Conservation (phyloP, 805 yeast species). For the Candida tammaniensis region DNA sequence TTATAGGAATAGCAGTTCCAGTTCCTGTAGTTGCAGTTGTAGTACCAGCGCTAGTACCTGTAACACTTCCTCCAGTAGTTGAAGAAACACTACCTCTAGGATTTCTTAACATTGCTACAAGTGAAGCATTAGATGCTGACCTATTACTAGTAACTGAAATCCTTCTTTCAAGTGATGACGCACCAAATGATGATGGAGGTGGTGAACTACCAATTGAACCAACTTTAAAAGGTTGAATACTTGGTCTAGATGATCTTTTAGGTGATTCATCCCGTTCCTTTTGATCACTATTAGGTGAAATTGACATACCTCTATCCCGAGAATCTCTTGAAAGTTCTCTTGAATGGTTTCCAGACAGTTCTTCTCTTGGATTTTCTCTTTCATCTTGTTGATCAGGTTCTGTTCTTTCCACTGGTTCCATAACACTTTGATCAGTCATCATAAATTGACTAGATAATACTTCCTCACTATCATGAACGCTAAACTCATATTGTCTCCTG, state of each 20-base stretch:
- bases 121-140: slow-evolving; percentile 51
- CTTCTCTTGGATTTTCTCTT: too few species aligned
- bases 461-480: slow-evolving; percentile 64
- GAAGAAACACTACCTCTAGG: slow-evolving; percentile 47
- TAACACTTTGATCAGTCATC: slow-evolving; percentile 31
- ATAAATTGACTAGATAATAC: slow-evolving; percentile 57
- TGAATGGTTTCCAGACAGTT: too few species aligned
- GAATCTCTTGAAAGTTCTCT: too few species aligned
- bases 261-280: slow-evolving; percentile 12
- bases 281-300: slow-evolving; percentile 23
- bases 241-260: slow-evolving; percentile 19
- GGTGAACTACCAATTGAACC: slow-evolving; percentile 53
- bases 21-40: neutral
- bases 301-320: slow-evolving; percentile 13
- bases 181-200: slow-evolving; percentile 19
- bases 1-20: slow-evolving; percentile 11
- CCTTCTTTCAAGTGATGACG: slow-evolving; percentile 35
- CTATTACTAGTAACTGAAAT: slow-evolving; percentile 44
- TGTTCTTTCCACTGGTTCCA: slow-evolving; percentile 4
- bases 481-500: slow-evolving; percentile 67
- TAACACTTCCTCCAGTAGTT: slow-evolving; percentile 18
- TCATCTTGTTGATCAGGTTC: too few species aligned
- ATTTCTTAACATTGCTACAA: slow-evolving; percentile 51
- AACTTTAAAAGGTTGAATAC: slow-evolving; percentile 59
- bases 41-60: slow-evolving; percentile 12